These are phyloP conservation scores for Globisporangium irregulare DNA, from an alignment of 352 stramenopile species.

Conservation along the genomic window DNA sequence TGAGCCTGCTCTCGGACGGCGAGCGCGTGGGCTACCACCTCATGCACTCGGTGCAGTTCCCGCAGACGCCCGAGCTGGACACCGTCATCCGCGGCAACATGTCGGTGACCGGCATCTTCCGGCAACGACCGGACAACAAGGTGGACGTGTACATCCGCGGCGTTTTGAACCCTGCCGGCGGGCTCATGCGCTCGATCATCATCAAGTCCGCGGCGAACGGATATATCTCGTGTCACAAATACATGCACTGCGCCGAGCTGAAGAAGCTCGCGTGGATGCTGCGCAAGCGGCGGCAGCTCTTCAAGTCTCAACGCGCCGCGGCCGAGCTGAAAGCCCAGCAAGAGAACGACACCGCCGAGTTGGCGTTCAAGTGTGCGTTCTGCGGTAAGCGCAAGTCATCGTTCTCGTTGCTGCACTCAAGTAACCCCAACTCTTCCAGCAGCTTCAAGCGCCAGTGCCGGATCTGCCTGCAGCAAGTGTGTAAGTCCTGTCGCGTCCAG, in stretches of 20 bases:
- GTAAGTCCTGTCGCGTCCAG: neutral
- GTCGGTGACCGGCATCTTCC: constrained; percentile 54
- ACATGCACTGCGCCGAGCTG: constrained; percentile 23
- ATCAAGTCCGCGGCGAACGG: constrained; percentile 34
- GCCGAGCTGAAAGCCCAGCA: neutral
- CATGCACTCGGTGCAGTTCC: constrained; percentile 61
- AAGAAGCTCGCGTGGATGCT: constrained; percentile 18
- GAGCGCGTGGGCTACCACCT: constrained; percentile 62
- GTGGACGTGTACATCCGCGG: constrained; percentile 27
- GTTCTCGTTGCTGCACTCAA: neutral
- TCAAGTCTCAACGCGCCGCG: neutral
- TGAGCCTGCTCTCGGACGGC: constrained; percentile 31
- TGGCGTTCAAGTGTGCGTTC: neutral
- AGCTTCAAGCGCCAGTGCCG: neutral
- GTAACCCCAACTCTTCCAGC: neutral
- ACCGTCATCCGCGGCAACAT: constrained; percentile 43
- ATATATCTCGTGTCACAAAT: constrained; percentile 20
- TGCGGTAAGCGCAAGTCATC: constrained; percentile 1
- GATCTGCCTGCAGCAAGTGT: constrained; percentile 5
- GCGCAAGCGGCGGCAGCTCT: neutral
- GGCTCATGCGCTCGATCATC: constrained; percentile 40
- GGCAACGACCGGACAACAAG: constrained; percentile 29
- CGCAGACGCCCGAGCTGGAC: constrained; percentile 33
- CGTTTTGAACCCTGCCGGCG: constrained; percentile 29
- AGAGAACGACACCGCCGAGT: neutral